These are phyloP conservation scores for Litchi chinensis DNA, from an alignment of 345 rosid species.

Conservation along the genomic window DNA sequence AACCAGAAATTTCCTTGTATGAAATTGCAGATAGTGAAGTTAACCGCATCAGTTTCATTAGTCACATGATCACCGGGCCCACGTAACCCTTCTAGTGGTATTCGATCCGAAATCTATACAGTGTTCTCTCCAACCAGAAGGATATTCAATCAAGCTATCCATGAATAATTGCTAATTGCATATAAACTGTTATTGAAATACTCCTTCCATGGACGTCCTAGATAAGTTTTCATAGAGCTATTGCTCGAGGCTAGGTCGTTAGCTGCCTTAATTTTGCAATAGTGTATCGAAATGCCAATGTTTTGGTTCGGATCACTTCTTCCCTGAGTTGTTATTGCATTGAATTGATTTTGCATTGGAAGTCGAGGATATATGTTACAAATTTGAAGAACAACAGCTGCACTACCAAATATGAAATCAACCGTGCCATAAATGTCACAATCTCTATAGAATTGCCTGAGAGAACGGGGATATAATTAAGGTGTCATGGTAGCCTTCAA, in stretches of 20 bases:
- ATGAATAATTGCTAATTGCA: conserved; percentile 37
- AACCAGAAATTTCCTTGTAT: conserved; percentile 31
- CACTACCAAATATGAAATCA: conserved; percentile 44
- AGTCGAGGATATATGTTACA: conserved; percentile 28
- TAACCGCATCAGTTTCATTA: conserved; percentile 24
- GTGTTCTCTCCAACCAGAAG: conserved; percentile 39
- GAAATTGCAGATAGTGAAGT: conserved; percentile 30
- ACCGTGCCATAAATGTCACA: conserved; percentile 40
- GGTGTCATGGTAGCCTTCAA: conserved; percentile 47
- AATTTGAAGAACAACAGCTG: conserved; percentile 37
- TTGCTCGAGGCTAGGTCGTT: conserved; percentile 25
- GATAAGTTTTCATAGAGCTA: conserved; percentile 20
- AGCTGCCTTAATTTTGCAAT: conserved; percentile 29
- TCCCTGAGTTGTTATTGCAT: conserved; percentile 39
- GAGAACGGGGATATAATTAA: conserved; percentile 36
- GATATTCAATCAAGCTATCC: conserved; percentile 23
- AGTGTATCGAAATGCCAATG: conserved; percentile 39
- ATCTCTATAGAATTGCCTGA: conserved; percentile 40
- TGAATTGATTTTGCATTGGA: conserved; percentile 31
- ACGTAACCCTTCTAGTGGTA: conserved; percentile 25
- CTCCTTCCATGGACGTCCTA: conserved; percentile 45
- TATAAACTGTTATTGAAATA: conserved; percentile 43
- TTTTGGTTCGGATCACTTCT: conserved; percentile 42
- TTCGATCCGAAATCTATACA: neutral
- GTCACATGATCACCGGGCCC: conserved; percentile 26